Base-by-base conservation (phyloP, 2,329 filamentous ascomycete genomes). In the Zasmidium citrigriseum region DNA sequence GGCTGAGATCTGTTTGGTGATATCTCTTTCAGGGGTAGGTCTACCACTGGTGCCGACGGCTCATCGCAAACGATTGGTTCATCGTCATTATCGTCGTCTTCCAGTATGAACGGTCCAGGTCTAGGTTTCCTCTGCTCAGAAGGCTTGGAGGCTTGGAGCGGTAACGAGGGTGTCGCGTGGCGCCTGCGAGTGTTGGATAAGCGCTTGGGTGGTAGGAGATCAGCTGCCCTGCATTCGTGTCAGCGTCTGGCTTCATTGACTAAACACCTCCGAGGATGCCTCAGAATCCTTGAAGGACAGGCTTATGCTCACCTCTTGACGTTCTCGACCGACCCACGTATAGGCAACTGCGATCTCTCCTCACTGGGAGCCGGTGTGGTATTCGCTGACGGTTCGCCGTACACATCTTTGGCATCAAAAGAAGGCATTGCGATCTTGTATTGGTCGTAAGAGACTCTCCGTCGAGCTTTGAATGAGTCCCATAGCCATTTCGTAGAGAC, bases 401-500 rank as follows among this genome's bases (percentile, higher is more conserved):
- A 47, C 21, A 61, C 29, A 27, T 67, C 60, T 14, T 51, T 62
- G 5, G 59, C 53, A 48, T 68, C 64, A 44, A 61, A 60, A 2
- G 56, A 52, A 7, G 67, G 60, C 24, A 70, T 45, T 16, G 58
- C 38, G 12, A 72, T 47, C 52, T 57, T 50, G 64, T 64, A 70
- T 1, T 83, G 18, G 54, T 77, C 27, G 65, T 81, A 82, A 11
- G 80, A 68, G 56, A 82, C 77, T 66, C 76, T 78, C 54, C 78
- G 72, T 25, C 83, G 68, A 47, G 70, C 72, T 54, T 81, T 79
- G 52, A 97, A 86, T 64, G 89, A 95, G 52, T 88, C 83, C 87
- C 90, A 95, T 2, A 99, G 79, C 95, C 95, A 99, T 21, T 88
- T 84, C 18, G 86, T 84, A 7, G 83, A 83, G 11, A 98, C 89